Evolutionary conservation across 1,284 basidiomycete genomes (phyloP).

Genomic region (Mixia osmundae): DNA sequence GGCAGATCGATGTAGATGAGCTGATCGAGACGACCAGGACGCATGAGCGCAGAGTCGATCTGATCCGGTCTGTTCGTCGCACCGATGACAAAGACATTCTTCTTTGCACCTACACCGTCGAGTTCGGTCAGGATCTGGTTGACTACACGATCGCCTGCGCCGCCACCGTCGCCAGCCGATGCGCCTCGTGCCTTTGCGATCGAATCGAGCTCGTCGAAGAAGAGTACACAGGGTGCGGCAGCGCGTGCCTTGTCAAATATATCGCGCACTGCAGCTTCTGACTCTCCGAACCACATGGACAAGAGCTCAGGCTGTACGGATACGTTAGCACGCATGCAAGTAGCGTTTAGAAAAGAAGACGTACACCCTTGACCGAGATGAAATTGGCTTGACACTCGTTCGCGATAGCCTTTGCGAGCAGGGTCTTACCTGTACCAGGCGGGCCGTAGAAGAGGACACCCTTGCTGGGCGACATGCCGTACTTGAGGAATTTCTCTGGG

Average conservation of each 20-base stretch:
- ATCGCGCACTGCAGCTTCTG: conserved; percentile 95
- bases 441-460: conserved; percentile 95
- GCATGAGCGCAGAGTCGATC: conserved; percentile 86
- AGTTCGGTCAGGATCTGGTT: conserved; percentile 50
- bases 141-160: conserved; percentile 61
- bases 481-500: conserved; percentile 99
- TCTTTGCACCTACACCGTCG: conserved; percentile 99
- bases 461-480: conserved; percentile 97
- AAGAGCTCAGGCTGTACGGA: conserved; percentile 20
- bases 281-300: conserved; percentile 99
- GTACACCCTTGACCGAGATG: conserved; percentile 63
- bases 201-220: conserved; percentile 98
- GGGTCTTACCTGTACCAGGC: conserved; percentile 87
- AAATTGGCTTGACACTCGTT: conserved; percentile 99
- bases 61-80: conserved; percentile 99
- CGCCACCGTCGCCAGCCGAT: conserved; percentile 54
- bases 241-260: conserved; percentile 99
- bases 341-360: conserved; percentile 6
- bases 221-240: conserved; percentile 97
- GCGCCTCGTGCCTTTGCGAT: conserved; percentile 86
- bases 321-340: too few relatives aligned
- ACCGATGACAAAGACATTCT: conserved; percentile 59
- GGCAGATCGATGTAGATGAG: conserved; percentile 33
- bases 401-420: conserved; percentile 90
- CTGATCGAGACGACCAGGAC: conserved; percentile 86